Evolutionary conservation across 2,329 filamentous ascomycete species (phyloP).

Genomic region (Cadophora sp.): DNA sequence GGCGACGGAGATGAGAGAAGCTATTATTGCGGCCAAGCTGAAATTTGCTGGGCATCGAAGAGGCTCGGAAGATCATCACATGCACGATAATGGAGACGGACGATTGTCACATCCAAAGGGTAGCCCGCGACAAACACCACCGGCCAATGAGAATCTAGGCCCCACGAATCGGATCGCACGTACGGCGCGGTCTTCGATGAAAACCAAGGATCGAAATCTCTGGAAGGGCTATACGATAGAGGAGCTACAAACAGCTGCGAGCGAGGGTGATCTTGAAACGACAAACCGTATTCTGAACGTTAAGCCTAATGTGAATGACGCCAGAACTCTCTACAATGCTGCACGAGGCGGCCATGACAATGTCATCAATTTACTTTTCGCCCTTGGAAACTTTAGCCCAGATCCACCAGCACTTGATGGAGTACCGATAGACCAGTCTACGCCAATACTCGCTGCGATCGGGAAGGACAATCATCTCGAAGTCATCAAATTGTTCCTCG

Average conservation of each 20-base stretch:
- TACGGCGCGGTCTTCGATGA: constrained; percentile 62
- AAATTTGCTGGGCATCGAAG: constrained; percentile 55
- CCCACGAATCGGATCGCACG: constrained; percentile 53
- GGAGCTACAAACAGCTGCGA: constrained; percentile 53
- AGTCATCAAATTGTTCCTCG: constrained; percentile 80
- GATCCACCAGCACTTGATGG: constrained; percentile 71
- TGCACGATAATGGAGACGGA: constrained; percentile 46
- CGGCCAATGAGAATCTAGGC: constrained; percentile 37
- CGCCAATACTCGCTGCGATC: constrained; percentile 93
- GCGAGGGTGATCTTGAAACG: constrained; percentile 66
- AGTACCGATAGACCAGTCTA: constrained; percentile 74
- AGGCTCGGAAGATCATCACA: constrained; percentile 64
- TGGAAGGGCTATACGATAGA: constrained; percentile 54
- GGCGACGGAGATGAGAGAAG: constrained; percentile 70
- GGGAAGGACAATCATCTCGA: constrained; percentile 88
- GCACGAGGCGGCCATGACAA: constrained; percentile 88
- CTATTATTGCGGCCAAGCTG: constrained; percentile 67
- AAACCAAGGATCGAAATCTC: constrained; percentile 68
- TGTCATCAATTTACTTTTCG: constrained; percentile 50
- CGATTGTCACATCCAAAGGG: constrained; percentile 59
- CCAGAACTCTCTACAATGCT: constrained; percentile 87
- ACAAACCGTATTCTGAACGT: constrained; percentile 67
- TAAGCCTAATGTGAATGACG: constrained; percentile 66
- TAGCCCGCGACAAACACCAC: constrained; percentile 64
- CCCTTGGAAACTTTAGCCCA: constrained; percentile 59